A percentile compares a stretch with the other conserved stretches of the same genome.
phyloP scores from a whole-genome alignment of 2,329 filamentous ascomycete species.

The Curvularia eragrostidis region DNA sequence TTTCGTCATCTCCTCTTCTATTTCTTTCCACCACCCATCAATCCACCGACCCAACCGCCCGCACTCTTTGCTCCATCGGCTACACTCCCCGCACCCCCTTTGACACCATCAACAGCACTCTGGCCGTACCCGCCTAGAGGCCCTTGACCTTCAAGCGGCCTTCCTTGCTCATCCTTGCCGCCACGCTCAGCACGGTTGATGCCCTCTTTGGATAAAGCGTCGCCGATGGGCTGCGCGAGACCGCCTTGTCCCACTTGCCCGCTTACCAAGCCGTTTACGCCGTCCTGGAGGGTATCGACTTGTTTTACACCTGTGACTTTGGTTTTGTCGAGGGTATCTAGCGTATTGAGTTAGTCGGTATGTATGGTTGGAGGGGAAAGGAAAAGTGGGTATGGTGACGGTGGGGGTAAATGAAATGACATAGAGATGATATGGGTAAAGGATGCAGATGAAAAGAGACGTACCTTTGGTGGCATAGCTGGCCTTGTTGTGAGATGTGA shows the following conservation, averaged over 20 bases:
- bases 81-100: conserved; percentile 32
- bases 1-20: conserved; percentile 4
- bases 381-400: background rate
- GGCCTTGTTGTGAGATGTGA: conserved; percentile 79
- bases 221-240: conserved; percentile 68
- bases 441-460: conserved; percentile 21
- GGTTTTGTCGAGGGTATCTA: conserved; percentile 71
- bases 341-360: background rate
- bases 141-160: conserved; percentile 51
- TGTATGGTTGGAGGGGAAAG: background rate
- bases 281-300: conserved; percentile 73
- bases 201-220: conserved; percentile 68
- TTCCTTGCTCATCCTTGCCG: conserved; percentile 67
- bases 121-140: conserved; percentile 42
- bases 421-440: too few relatives aligned
- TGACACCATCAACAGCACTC: conserved; percentile 43
- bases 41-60: conserved; percentile 33
- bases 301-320: conserved; percentile 73
- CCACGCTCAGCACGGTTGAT: conserved; percentile 69
- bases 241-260: conserved; percentile 73
- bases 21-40: conserved; percentile 33
- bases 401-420: background rate
- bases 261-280: conserved; percentile 66
- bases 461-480: conserved; percentile 73
- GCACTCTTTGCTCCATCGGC: conserved; percentile 37